Conservation (phyloP, 75 land plant genomes). For the Gnetum montanum region DNA sequence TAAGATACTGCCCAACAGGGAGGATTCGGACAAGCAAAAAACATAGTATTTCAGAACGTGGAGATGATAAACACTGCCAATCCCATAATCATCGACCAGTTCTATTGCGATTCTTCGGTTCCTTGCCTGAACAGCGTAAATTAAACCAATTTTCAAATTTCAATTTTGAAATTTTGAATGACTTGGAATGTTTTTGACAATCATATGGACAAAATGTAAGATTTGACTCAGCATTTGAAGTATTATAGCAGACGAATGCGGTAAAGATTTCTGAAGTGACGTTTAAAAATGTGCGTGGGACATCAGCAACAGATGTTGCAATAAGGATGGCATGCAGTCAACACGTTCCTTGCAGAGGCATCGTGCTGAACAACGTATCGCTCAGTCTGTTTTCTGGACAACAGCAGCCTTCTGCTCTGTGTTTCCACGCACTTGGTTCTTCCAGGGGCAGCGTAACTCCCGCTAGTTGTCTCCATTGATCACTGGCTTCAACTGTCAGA, state of each 20-base stretch:
- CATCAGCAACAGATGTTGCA: slow-evolving; percentile 28
- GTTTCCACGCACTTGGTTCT: not conserved
- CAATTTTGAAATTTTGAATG: too few species aligned
- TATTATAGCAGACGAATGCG: slow-evolving; percentile 20
- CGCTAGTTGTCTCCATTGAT: not conserved
- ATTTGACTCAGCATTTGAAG: not conserved
- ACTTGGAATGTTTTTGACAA: too few species aligned
- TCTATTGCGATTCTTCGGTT: slow-evolving; percentile 73
- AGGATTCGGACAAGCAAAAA: slow-evolving; percentile 60
- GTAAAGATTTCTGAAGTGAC: slow-evolving; percentile 19
- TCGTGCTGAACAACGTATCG: slow-evolving; percentile 30
- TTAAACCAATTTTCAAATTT: too few species aligned
- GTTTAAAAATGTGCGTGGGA: slow-evolving; percentile 24
- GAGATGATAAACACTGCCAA: slow-evolving; percentile 66
- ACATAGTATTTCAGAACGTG: slow-evolving; percentile 55
- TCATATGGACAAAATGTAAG: too few species aligned
- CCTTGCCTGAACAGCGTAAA: slow-evolving; percentile 51
- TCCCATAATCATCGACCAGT: slow-evolving; percentile 89
- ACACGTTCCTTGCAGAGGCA: slow-evolving; percentile 20
- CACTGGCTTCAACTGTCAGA: too few species aligned
- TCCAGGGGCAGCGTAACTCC: not conserved
- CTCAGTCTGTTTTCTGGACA: slow-evolving; percentile 2
- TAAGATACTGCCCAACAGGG: too few species aligned
- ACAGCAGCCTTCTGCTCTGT: not conserved
- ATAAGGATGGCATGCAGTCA: slow-evolving; percentile 29